These are phyloP conservation scores for Pachysolen tannophilus DNA, from an alignment of 805 yeast genomes.

Conservation along the genomic window DNA sequence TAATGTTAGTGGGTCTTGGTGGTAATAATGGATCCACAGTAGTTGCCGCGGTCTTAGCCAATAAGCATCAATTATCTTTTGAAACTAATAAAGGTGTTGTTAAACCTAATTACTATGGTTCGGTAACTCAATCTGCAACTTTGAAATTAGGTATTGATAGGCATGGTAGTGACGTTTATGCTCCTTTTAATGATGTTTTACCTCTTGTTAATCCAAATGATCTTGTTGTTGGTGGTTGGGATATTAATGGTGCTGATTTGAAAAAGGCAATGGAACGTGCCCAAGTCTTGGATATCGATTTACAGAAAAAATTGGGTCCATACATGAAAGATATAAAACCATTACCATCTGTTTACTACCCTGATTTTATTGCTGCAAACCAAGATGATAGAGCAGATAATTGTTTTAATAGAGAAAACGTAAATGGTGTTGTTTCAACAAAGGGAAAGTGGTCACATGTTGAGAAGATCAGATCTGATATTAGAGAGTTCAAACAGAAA, in stretches of 20 bases:
- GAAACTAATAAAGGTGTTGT: conserved; percentile 74
- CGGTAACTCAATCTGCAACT: conserved; percentile 90
- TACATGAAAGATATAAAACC: conserved; percentile 59
- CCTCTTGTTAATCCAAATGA: conserved; percentile 91
- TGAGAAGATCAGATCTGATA: conserved; percentile 77
- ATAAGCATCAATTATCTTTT: conserved; percentile 69
- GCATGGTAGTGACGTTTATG: conserved; percentile 78
- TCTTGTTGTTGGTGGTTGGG: conserved; percentile 92
- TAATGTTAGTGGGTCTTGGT: conserved; percentile 88
- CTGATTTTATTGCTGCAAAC: conserved; percentile 93
- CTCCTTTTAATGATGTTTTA: conserved; percentile 82
- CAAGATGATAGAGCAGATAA: conserved; percentile 91
- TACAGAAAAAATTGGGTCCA: conserved; percentile 68
- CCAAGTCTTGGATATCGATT: conserved; percentile 75
- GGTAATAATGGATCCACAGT: conserved; percentile 96
- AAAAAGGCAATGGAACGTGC: conserved; percentile 79
- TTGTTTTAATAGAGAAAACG: conserved; percentile 50
- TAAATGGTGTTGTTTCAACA: conserved; percentile 40
- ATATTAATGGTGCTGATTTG: conserved; percentile 66
- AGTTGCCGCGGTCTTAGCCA: conserved; percentile 78
- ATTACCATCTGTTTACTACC: conserved; percentile 82
- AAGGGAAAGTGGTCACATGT: conserved; percentile 83
- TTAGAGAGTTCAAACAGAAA: conserved; percentile 61
- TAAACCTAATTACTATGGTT: conserved; percentile 77
- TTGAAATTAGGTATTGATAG: conserved; percentile 82